A percentile compares a stretch with the other conserved stretches of the same genome.
These are phyloP conservation scores for Piloderma croceum DNA, from an alignment of 768 basidiomycete species.

Conservation along the genomic window DNA sequence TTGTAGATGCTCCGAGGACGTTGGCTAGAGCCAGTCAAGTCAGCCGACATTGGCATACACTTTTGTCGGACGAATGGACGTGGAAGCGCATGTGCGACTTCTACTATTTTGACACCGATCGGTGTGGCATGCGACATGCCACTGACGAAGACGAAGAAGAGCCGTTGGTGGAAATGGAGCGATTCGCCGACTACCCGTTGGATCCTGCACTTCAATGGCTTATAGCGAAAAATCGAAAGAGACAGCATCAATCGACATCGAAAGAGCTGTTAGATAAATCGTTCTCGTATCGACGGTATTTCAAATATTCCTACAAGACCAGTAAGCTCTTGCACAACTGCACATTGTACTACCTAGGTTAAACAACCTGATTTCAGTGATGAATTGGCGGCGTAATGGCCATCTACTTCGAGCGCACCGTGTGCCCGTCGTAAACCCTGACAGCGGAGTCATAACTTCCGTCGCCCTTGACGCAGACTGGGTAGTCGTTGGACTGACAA, in stretches of 20 bases:
- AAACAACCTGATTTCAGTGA: conserved; percentile 40
- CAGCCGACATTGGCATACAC: conserved; percentile 61
- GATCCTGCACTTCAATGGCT: conserved; percentile 38
- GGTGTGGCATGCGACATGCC: too few relatives aligned
- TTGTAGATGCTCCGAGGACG: conserved; percentile 68
- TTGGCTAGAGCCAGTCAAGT: conserved; percentile 68
- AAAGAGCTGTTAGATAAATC: too few relatives aligned
- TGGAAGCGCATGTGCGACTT: conserved; percentile 74
- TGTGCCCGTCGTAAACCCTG: conserved; percentile 34
- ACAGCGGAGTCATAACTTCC: conserved; percentile 75
- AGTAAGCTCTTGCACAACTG: conserved; percentile 37
- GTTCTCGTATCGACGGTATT: conserved; percentile 65
- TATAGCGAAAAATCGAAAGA: conserved; percentile 18
- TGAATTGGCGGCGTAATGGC: conserved; percentile 77
- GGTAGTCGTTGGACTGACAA: conserved; percentile 87
- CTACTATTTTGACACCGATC: conserved; percentile 41
- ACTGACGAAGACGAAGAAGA: conserved; percentile 29
- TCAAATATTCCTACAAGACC: conserved; percentile 66
- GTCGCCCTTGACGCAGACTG: conserved; percentile 78
- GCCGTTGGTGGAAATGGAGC: conserved; percentile 28
- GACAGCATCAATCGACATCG: too few relatives aligned
- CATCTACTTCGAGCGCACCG: conserved; percentile 62
- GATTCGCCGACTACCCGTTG: conserved; percentile 31
- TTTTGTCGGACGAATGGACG: conserved; percentile 68
- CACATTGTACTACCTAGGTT: conserved; percentile 1